Evolutionary conservation across 1,284 basidiomycete genomes (phyloP).

Genomic region (Volvariella volvacea): DNA sequence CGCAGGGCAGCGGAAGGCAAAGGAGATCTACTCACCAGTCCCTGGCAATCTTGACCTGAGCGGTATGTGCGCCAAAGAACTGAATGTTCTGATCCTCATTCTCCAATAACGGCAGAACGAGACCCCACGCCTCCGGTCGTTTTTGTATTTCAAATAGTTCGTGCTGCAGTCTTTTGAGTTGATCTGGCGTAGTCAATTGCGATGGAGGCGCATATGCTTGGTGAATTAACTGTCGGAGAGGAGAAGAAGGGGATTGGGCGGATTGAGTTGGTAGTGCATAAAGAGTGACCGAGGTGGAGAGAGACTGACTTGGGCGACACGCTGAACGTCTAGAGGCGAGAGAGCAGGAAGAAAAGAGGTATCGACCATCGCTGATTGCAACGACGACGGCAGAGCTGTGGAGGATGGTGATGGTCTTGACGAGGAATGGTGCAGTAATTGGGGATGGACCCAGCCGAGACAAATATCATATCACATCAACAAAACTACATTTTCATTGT

Average conservation of each 20-base stretch:
- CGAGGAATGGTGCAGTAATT: no score
- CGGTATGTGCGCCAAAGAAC: slow-evolving; percentile 89
- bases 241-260: no score
- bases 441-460: no score
- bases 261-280: background rate
- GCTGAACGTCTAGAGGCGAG: slow-evolving; percentile 6
- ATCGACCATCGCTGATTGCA: slow-evolving; percentile 3
- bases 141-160: slow-evolving; percentile 73
- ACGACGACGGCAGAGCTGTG: no score
- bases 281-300: background rate
- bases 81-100: slow-evolving; percentile 75
- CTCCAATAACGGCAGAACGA: slow-evolving; percentile 66
- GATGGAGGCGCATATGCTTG: slow-evolving; percentile 47
- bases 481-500: background rate
- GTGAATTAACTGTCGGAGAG: slow-evolving; percentile 24
- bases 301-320: slow-evolving; percentile 10
- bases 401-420: no score
- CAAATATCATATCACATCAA: no score
- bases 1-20: no score
- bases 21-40: no score
- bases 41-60: slow-evolving; percentile 84
- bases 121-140: slow-evolving; percentile 66
- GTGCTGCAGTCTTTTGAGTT: slow-evolving; percentile 59
- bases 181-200: slow-evolving; percentile 42
- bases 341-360: slow-evolving; percentile 7